Evolutionary conservation across 1,284 basidiomycete genomes (phyloP), one percentile per base, ranked within the genome.

Genomic region (Heterobasidion parviporum): DNA sequence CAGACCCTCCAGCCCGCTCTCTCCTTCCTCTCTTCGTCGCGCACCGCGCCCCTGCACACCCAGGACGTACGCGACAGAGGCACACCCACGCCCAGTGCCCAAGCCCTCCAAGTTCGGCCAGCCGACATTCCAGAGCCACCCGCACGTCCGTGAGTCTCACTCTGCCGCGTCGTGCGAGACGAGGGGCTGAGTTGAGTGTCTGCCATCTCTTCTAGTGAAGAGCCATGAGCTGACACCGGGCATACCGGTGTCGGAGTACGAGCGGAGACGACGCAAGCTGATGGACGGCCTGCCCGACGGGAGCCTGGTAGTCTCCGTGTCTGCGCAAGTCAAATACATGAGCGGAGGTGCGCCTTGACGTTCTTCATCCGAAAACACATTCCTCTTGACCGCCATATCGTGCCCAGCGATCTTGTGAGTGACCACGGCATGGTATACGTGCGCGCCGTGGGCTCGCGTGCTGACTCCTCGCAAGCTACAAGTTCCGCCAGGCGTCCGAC

Each of bases 401-500:
- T 49, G 55, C 44, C 8, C 62, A 78, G 76, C 76, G 56, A 79
- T 79, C 63, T 80, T 80, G 81, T 82, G 57, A 67, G 78, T 69
- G 16, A 7, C 33, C 15, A 33, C 45, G 15, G 10, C 9, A 20
- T n/a, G 16, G 20, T 33, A 36, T 41, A n/a, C 36, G 26, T 26
- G 26, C 26, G 26, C 26, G 26, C 26, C 26, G 26, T 14, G 44
- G 18, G 18, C 38, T 41, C 10, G 32, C 7, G 41, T 36, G 26
- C 14, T 36, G 38, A 47, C 32, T 56, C 14, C 54, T 48, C 18
- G 35, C 38, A 61, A 96, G 94, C 70, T 98, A 98, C 78, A 94
- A 94, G 69, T 98, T 93, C 68, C 83, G 96, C 43, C 96, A 98
- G 71, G 83, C 85, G 1, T 95, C 93, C 47, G 88, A 96, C 70